Evolutionary conservation across 139 green algal species (phyloP).

Genomic region (Tetradesmus obliquus): DNA sequence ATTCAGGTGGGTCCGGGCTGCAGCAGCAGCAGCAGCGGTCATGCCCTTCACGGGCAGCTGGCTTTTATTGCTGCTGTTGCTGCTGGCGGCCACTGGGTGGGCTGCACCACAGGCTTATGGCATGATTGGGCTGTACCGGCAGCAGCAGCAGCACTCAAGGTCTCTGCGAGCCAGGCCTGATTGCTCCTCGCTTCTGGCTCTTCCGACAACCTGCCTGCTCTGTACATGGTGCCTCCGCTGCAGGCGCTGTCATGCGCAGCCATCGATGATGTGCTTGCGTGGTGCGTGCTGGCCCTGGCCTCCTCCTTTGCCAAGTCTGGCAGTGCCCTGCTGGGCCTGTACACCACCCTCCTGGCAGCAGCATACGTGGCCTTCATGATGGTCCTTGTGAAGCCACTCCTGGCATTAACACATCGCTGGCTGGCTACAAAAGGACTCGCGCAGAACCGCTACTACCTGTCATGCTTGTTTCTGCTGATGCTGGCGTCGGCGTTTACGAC

Average conservation of each 20-base stretch:
- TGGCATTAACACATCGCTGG: slow-evolving; percentile 31
- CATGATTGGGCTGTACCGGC: too few species aligned
- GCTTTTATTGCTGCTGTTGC: slow-evolving; percentile 36
- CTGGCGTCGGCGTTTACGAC: slow-evolving; percentile 50
- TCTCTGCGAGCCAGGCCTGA: too few species aligned
- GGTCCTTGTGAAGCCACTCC: slow-evolving; percentile 37
- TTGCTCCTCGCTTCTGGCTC: too few species aligned
- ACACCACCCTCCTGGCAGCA: slow-evolving; percentile 53
- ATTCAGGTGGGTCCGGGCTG: background rate
- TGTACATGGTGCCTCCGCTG: background rate
- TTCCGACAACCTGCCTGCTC: too few species aligned
- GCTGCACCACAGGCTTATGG: too few species aligned
- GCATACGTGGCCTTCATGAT: slow-evolving; percentile 63
- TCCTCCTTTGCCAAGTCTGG: slow-evolving; percentile 55
- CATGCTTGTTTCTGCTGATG: slow-evolving; percentile 46
- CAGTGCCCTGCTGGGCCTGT: slow-evolving; percentile 42
- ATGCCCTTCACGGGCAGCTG: background rate
- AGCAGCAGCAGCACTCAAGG: too few species aligned
- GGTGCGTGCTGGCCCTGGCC: slow-evolving; percentile 55
- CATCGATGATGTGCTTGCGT: slow-evolving; percentile 46
- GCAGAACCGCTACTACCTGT: slow-evolving; percentile 45
- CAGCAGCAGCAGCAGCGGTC: background rate
- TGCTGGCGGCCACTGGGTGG: too few species aligned
- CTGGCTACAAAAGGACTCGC: background rate
- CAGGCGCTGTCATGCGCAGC: slow-evolving; percentile 35